Evolutionary conservation across 192 early-diverging fungal genomes (phyloP).

Genomic region (Diversispora epigaea): DNA sequence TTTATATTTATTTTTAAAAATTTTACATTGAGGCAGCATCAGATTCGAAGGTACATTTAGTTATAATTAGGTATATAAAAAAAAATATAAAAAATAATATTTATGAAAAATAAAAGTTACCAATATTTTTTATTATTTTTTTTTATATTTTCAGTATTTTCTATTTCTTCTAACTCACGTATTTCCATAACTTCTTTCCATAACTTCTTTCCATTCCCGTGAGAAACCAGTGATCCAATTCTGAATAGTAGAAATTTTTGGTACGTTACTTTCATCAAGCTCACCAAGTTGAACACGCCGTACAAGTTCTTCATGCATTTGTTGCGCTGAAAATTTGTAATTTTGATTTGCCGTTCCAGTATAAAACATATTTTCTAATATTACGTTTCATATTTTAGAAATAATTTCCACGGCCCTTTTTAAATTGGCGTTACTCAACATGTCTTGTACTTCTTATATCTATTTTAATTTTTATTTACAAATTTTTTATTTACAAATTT

Average conservation of each 20-base stretch:
- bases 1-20: no score
- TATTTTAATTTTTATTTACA: no score
- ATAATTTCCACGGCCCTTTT: not conserved
- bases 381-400: not conserved
- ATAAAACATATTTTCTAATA: constrained; percentile 16
- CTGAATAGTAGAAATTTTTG: not conserved
- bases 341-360: not conserved
- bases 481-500: no score
- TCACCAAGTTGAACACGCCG: not conserved
- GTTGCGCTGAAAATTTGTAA: not conserved
- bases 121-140: no score
- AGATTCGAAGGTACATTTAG: no score
- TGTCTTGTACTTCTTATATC: not conserved
- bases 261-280: not conserved
- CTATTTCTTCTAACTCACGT: not conserved
- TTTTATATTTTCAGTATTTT: no score
- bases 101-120: no score
- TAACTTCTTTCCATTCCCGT: not conserved
- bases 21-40: no score
- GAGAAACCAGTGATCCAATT: not conserved
- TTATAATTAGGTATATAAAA: no score
- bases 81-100: no score
- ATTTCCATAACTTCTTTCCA: no score
- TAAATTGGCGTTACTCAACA: not conserved
- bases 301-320: no score